These are phyloP conservation scores for Tolypocladium amazonense DNA, from an alignment of 2,329 filamentous ascomycete species.

Conservation along the genomic window DNA sequence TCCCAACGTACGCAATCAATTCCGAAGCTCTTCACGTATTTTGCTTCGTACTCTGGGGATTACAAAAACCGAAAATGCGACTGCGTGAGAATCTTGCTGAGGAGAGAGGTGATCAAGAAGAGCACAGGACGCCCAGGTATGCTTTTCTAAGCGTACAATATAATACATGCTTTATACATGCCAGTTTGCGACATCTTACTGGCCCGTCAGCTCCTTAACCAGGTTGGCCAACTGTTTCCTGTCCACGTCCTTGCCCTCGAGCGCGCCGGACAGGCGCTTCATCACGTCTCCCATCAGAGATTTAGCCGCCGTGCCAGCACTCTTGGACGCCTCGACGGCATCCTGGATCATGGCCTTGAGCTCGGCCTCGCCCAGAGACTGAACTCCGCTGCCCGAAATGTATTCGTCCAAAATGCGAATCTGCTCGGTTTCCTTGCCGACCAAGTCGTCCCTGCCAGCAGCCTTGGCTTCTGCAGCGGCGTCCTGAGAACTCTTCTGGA, in stretches of 20 bases:
- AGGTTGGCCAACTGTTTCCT: slow-evolving; percentile 48
- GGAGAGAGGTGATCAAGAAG: background rate
- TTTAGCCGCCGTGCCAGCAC: slow-evolving; percentile 33
- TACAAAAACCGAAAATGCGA: background rate
- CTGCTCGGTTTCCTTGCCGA: slow-evolving; percentile 59
- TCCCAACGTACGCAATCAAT: background rate
- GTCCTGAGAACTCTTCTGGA: slow-evolving; percentile 44
- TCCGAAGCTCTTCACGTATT: background rate
- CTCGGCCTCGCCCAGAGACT: slow-evolving; percentile 47
- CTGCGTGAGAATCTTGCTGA: background rate
- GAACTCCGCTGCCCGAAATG: slow-evolving; percentile 45
- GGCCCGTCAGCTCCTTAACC: slow-evolving; percentile 40
- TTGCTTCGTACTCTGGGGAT: too few relatives aligned
- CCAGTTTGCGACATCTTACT: background rate
- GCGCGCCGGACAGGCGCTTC: slow-evolving; percentile 43
- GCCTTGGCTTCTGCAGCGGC: slow-evolving; percentile 52
- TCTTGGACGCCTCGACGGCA: slow-evolving; percentile 39
- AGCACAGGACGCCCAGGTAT: background rate
- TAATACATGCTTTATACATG: background rate
- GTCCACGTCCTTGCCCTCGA: slow-evolving; percentile 56
- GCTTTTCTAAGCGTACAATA: background rate
- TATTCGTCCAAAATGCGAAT: slow-evolving; percentile 56
- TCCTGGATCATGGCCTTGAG: slow-evolving; percentile 41
- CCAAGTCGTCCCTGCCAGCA: slow-evolving; percentile 57
- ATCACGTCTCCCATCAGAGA: slow-evolving; percentile 49